These are phyloP conservation scores for Elsinoe ampelina DNA, from an alignment of 2,329 filamentous ascomycete species.

Conservation along the genomic window DNA sequence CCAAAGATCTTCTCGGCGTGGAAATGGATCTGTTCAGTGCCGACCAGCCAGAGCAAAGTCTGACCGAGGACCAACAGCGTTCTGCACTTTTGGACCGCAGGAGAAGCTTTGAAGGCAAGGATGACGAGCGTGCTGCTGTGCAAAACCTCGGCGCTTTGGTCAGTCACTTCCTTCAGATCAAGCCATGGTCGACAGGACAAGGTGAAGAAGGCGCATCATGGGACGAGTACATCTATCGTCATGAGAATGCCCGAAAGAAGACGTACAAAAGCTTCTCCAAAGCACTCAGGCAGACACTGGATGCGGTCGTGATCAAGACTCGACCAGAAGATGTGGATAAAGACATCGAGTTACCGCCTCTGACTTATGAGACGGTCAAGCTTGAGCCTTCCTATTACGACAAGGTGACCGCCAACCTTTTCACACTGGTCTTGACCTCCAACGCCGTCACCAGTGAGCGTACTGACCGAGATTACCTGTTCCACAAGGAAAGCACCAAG, in stretches of 20 bases:
- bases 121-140: conserved; percentile 36
- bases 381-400: conserved; percentile 80
- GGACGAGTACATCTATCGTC: conserved; percentile 57
- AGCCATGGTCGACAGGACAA: conserved; percentile 60
- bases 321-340: conserved; percentile 58
- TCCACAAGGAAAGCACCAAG: conserved; percentile 64
- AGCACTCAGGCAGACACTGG: conserved; percentile 60
- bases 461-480: conserved; percentile 77
- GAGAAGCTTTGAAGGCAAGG: conserved; percentile 30
- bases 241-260: conserved; percentile 39
- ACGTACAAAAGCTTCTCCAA: conserved; percentile 45
- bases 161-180: conserved; percentile 61
- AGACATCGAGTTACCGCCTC: conserved; percentile 57
- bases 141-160: conserved; percentile 57
- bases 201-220: conserved; percentile 57
- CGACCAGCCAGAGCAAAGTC: conserved; percentile 16
- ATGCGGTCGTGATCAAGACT: conserved; percentile 74
- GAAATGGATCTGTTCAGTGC: conserved; percentile 48
- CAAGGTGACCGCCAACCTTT: conserved; percentile 72
- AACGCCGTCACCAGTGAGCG: conserved; percentile 86
- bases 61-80: conserved; percentile 14
- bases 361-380: conserved; percentile 62
- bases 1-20: conserved; percentile 69
- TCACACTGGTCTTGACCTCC: conserved; percentile 71
- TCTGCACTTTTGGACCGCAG: conserved; percentile 30